A percentile compares a stretch with the other conserved stretches of the same genome.
These are phyloP conservation scores for Domatiomyces globalis DNA, from an alignment of 2,329 filamentous ascomycete genomes.

Conservation along the genomic window DNA sequence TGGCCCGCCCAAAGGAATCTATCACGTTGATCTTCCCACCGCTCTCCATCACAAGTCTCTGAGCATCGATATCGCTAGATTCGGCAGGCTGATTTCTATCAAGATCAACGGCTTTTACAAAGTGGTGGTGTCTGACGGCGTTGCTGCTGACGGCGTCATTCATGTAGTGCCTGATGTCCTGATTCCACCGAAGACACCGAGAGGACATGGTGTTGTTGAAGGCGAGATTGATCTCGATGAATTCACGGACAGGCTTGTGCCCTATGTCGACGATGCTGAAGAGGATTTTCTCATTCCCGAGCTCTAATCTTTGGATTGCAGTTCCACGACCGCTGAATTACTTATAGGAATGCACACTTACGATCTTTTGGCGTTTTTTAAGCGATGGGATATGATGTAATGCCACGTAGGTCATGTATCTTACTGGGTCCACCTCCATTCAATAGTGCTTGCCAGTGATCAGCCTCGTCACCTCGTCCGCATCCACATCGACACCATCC, in stretches of 20 bases:
- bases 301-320: constrained; percentile 17
- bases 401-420: not conserved
- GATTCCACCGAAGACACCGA: constrained; percentile 54
- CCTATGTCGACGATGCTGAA: constrained; percentile 25
- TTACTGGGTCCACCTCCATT: not conserved
- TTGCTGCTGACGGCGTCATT: constrained; percentile 68
- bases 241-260: constrained; percentile 41
- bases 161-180: constrained; percentile 61
- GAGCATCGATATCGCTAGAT: constrained; percentile 55
- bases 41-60: constrained; percentile 52
- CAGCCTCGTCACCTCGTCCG: constrained; percentile 17
- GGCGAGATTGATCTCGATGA: constrained; percentile 42
- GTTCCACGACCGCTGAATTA: not conserved
- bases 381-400: not conserved
- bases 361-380: not conserved
- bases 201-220: constrained; percentile 22
- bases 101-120: constrained; percentile 59
- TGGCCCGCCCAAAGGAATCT: constrained; percentile 35
- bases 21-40: constrained; percentile 52
- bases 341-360: not conserved
- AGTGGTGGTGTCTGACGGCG: constrained; percentile 53
- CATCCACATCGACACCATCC: constrained; percentile 30
- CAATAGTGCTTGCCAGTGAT: constrained; percentile 17
- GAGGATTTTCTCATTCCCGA: not conserved
- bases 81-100: constrained; percentile 55